Evolutionary conservation across 2,329 filamentous ascomycete species (phyloP).

Genomic region (Hyphodiscus sp.): DNA sequence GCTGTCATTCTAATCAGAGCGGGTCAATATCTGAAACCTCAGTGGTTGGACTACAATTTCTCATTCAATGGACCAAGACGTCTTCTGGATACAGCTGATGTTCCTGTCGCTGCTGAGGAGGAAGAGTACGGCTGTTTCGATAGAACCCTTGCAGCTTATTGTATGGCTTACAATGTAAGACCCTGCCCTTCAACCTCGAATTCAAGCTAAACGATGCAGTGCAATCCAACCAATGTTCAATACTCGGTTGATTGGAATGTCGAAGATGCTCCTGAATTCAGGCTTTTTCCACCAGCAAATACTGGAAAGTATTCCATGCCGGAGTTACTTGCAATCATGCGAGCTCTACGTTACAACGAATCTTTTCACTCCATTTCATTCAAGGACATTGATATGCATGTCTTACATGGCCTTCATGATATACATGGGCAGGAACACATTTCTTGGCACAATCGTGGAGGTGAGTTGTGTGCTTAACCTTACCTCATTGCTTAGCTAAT

Average conservation of each 20-base stretch:
- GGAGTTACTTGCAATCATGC: conserved; percentile 64
- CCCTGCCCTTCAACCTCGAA: background rate
- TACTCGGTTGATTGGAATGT: conserved; percentile 55
- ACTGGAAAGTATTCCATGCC: conserved; percentile 49
- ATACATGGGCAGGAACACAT: conserved; percentile 55
- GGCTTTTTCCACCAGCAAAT: conserved; percentile 50
- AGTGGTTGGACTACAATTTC: conserved; percentile 59
- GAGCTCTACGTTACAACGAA: conserved; percentile 65
- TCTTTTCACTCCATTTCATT: conserved; percentile 63
- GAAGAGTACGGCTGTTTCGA: conserved; percentile 58
- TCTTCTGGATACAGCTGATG: conserved; percentile 41
- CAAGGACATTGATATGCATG: conserved; percentile 55
- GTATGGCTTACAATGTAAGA: conserved; percentile 56
- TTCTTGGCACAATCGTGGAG: conserved; percentile 53
- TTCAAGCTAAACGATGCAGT: conserved; percentile 11
- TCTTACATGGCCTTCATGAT: conserved; percentile 56
- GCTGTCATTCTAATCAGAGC: conserved; percentile 54
- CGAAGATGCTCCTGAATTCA: conserved; percentile 63
- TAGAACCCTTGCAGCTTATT: conserved; percentile 62
- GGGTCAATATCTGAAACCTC: conserved; percentile 57
- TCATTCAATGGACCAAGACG: conserved; percentile 52
- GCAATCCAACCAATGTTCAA: conserved; percentile 57
- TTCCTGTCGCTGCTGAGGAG: conserved; percentile 41
- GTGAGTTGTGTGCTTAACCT: conserved; percentile 41
- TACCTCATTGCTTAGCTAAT: conserved; percentile 39